Conservation (phyloP, 805 yeast genomes). For the Kazachstania viticola region DNA sequence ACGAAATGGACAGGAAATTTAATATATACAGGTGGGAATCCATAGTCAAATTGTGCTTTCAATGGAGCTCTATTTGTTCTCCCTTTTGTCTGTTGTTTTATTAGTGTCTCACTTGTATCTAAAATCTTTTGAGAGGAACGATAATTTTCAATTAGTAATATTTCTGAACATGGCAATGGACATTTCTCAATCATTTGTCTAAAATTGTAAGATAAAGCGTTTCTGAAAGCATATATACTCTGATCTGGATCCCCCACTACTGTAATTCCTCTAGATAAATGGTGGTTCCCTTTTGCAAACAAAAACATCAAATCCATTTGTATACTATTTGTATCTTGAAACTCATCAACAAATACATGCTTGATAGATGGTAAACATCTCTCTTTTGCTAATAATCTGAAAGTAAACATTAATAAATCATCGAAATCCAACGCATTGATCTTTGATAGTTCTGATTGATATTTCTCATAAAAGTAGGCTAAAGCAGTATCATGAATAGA, state of each 20-base stretch:
- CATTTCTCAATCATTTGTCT: constrained; percentile 36
- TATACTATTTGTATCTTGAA: constrained; percentile 78
- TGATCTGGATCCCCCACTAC: constrained; percentile 97
- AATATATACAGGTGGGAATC: constrained; percentile 38
- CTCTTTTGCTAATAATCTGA: constrained; percentile 33
- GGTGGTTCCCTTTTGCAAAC: constrained; percentile 33
- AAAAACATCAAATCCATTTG: constrained; percentile 60
- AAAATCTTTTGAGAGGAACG: constrained; percentile 66
- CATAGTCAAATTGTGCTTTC: constrained; percentile 32
- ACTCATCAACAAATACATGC: constrained; percentile 85
- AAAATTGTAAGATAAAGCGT: constrained; percentile 65
- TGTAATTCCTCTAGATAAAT: constrained; percentile 46
- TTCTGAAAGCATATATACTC: constrained; percentile 80
- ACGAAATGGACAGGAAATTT: constrained; percentile 30
- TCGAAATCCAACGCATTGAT: constrained; percentile 64
- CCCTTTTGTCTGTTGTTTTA: constrained; percentile 41
- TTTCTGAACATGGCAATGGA: constrained; percentile 25
- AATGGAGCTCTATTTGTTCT: constrained; percentile 33
- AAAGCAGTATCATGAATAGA: constrained; percentile 24
- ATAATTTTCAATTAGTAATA: constrained; percentile 58
- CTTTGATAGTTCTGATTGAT: constrained; percentile 37
- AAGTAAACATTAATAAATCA: constrained; percentile 55
- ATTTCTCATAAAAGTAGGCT: constrained; percentile 35
- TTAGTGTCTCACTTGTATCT: constrained; percentile 49
- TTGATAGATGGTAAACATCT: constrained; percentile 38